Evolutionary conservation across 495 filamentous ascomycete species (phyloP), one percentile per base, ranked within the genome.

Genomic region (Hypomontagnella monticulosa): DNA sequence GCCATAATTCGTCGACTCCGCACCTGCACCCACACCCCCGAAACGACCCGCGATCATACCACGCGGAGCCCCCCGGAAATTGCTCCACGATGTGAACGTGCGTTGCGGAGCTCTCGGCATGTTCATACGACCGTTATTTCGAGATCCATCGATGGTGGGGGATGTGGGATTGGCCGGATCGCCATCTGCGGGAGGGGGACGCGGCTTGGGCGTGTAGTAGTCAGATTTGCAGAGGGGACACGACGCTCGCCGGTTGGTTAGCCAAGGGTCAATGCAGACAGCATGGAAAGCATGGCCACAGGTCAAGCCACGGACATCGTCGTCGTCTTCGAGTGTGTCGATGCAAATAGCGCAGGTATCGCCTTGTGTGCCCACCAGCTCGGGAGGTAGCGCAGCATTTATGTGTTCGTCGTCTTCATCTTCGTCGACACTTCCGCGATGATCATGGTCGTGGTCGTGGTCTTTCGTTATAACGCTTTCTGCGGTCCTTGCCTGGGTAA

Each of bases 271-370:
- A 15, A 99, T 84, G 76, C 95, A 99, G 18, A 85, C 86, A 44
- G 91, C 90, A 76, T 99, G 95, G 83, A 98, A 99, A 61, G 95
- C 93, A 75, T 98, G 96, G 32, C 93, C 93, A 70, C 95, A 98
- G 10, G 92, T 92, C 38, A 99, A 78, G 20, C 95, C 95, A 55
- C 95, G 91, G 37, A 99, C 89, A 76, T 97, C 93, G 73, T 98
- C 95, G 70, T 97, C 89, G 49, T 96, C 93, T 71, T 99, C 95
- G 32, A 99, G 85, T 0, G 84, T 88, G 67, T 99, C 95, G 63
- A 99, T 88, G 73, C 95, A 99, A 63, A 99, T 99, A 14, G 95
- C 95, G 76, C 95, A 99, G 3, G 93, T 89, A 70, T 99, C 95
- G 18, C 96, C 95, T n/a, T 91, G 91, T 41, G 88, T 90, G 12